Percentiles rank a stretch among this genome's conserved stretches.
These are phyloP conservation scores for Neurospora tetraspora DNA, from an alignment of 495 filamentous ascomycete species.

Conservation along the genomic window DNA sequence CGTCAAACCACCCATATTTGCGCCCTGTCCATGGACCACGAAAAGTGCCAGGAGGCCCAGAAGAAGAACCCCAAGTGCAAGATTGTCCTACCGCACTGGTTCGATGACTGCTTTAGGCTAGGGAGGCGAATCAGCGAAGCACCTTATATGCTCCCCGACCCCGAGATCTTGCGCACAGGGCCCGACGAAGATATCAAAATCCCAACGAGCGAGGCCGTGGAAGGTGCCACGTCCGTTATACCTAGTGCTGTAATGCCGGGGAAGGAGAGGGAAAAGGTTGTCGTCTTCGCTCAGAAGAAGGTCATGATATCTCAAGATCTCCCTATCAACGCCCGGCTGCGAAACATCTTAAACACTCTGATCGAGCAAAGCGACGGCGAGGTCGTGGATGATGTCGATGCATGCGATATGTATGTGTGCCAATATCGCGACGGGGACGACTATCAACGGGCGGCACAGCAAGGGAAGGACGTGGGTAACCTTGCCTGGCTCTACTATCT, in stretches of 20 bases:
- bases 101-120: conserved; percentile 91
- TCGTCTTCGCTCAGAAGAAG: conserved; percentile 58
- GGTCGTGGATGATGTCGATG: conserved; percentile 54
- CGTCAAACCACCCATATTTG: conserved; percentile 80
- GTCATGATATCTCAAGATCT: conserved; percentile 65
- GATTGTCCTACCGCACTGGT: conserved; percentile 96
- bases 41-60: conserved; percentile 55
- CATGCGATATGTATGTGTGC: conserved; percentile 75
- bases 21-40: conserved; percentile 63
- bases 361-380: conserved; percentile 59
- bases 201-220: conserved; percentile 48
- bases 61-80: conserved; percentile 59
- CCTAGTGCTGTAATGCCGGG: conserved; percentile 37
- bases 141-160: conserved; percentile 81
- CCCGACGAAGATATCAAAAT: conserved; percentile 46
- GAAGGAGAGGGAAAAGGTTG: conserved; percentile 22
- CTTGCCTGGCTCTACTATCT: conserved; percentile 88
- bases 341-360: conserved; percentile 55
- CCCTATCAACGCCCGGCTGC: conserved; percentile 52
- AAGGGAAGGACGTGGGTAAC: conserved; percentile 77
- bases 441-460: conserved; percentile 64
- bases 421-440: conserved; percentile 73
- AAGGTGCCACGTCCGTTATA: conserved; percentile 61
- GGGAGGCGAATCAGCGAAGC: conserved; percentile 77
- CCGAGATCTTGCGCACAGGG: conserved; percentile 56